Base-by-base conservation (phyloP, 2,329 filamentous ascomycete species). In the Zymoseptoria passerinii region DNA sequence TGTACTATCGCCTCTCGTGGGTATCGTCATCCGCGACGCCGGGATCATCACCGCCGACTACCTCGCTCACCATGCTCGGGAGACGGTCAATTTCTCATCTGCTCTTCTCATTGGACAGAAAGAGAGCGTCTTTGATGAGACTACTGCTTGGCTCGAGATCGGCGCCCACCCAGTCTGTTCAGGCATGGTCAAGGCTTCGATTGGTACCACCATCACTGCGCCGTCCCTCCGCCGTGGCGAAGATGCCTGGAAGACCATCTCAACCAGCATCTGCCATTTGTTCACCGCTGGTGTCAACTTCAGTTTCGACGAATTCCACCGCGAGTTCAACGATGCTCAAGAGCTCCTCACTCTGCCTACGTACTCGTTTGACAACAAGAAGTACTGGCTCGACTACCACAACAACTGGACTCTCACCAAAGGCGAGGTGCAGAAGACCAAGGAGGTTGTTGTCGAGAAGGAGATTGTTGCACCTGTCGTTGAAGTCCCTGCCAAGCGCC, bases 391-490 rank as follows among this genome's bases (percentile, higher is more conserved):
- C 16, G 83, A 84, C 68, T 88, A 88, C 71, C 77, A 80, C 61
- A 86, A 88, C 61, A 85, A 90, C 71, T 91, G 86, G 84, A 82
- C 79, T 29, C 74, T 90, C 44, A 84, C 80, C 61, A 91, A 91
- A 77, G 85, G 79, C 58, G 82, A 87, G 63, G 80, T 76, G 48
- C 76, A 74, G 48, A 63, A 65, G 66, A 69, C 72, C 56, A 71
- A 71, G 57, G 70, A 75, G 53, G 63, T 69, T 48, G 68, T 75
- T 35, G 66, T 74, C 50, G 75, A 75, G 64, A 71, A 68, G 63
- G 60, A 66, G 55, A 66, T 65, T 28, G 67, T 66, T 53, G 63
- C 64, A 13, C 65, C 72, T 8, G 68, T 77, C 10, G 73, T 76
- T 52, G 72, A 77, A 29, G 73, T 80, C 51, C 74, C 75, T 40